Evolutionary conservation across 495 filamentous ascomycete genomes (phyloP).

Genomic region (Tricharina praecox): DNA sequence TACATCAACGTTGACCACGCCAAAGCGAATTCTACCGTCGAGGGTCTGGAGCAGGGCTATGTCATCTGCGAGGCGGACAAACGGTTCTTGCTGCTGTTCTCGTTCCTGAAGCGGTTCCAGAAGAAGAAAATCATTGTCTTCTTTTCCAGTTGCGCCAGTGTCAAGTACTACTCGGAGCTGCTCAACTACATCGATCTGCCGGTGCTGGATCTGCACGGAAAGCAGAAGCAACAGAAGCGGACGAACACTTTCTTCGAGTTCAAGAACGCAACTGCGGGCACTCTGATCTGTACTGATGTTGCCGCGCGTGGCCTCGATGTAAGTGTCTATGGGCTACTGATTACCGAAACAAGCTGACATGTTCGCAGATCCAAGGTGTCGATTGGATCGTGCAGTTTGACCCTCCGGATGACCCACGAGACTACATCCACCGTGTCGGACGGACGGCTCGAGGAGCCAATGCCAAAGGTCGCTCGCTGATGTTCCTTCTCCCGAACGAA

Average conservation of each 20-base stretch:
- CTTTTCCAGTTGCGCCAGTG: constrained; percentile 81
- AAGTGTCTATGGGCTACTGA: constrained; percentile 28
- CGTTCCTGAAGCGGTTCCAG: constrained; percentile 79
- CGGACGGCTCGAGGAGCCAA: constrained; percentile 78
- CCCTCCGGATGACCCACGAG: constrained; percentile 73
- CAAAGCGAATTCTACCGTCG: constrained; percentile 71
- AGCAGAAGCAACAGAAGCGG: constrained; percentile 93
- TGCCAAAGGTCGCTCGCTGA: constrained; percentile 64
- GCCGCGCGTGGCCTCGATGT: constrained; percentile 84
- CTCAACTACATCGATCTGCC: constrained; percentile 93
- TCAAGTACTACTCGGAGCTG: constrained; percentile 87
- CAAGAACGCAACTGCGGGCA: constrained; percentile 80
- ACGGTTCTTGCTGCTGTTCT: constrained; percentile 85
- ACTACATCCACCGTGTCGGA: constrained; percentile 95
- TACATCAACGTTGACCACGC: constrained; percentile 85
- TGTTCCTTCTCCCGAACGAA: constrained; percentile 87
- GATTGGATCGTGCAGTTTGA: constrained; percentile 96
- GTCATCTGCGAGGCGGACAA: constrained; percentile 84
- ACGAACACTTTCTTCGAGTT: constrained; percentile 98
- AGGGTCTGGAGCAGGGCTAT: constrained; percentile 87
- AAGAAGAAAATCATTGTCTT: constrained; percentile 97
- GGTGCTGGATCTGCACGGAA: constrained; percentile 74
- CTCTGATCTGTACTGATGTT: constrained; percentile 89
- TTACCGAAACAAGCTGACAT: too few species aligned
- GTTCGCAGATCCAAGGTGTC: constrained; percentile 60